Base-by-base conservation (phyloP, 2,329 filamentous ascomycete genomes). In the Ramichloridium luteum region DNA sequence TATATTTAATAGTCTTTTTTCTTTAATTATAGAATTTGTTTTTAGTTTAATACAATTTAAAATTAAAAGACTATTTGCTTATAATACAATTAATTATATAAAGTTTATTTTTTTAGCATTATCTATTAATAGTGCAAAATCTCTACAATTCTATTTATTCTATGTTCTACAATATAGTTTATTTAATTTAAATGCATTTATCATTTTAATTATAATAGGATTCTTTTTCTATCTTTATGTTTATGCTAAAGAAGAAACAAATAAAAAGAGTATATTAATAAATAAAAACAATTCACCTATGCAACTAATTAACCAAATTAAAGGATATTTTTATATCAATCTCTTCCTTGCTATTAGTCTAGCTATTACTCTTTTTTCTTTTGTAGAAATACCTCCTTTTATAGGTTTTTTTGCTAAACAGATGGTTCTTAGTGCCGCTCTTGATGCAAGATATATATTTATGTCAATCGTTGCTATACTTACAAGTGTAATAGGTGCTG, bases 401-500 rank as follows among this genome's bases (percentile, higher is more conserved):
- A 43, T 53, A 48, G 49, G 48, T 27, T 53, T 51, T 38, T 52
- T 53, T 46, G 48, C 39, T 35, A 53, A 53, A 50, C 47, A 52
- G 38, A 51, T 54, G 47, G 43, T 52, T 32, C 45, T 52, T 46
- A 51, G 43, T 46, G 44, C 47, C 37, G 49, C 48, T 33, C 42
- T 53, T 46, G 45, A 52, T 43, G 50, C 45, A 36, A 49, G 47
- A 38, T 51, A 54, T 44, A 37, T 53, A 27, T 56, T 57, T 45
- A 47, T 57, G 40, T 39, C 46, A 34, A 46, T 56, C 47, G 35
- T 55, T 34, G 51, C 49, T 33, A 54, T 55, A 46, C 40, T 56
- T 41, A 54, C 53, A 40, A 55, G 49, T 51, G 53, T 55, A 35
- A 53, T 55, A 45, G 48, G 49, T 45, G 49, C 50, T 44, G 47